phyloP scores from a whole-genome alignment of 345 rosid genomes.

The Anastatica hierochuntica region DNA sequence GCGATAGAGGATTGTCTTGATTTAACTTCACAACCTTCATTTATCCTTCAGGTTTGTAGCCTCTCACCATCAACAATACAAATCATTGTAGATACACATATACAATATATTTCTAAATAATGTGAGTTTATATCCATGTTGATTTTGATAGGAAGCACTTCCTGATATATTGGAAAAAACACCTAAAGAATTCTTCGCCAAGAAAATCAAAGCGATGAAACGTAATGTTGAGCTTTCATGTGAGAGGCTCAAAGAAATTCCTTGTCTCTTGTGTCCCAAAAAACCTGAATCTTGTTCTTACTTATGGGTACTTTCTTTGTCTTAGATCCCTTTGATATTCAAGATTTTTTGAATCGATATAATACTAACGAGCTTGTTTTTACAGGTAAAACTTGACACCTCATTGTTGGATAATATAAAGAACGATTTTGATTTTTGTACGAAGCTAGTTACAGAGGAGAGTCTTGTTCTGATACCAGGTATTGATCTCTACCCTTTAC shows the following conservation, averaged over 20 bases:
- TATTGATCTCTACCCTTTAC: too few species aligned
- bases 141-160: slow-evolving; percentile 30
- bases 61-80: not conserved
- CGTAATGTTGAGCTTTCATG: slow-evolving; percentile 33
- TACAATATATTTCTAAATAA: too few species aligned
- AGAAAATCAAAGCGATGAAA: slow-evolving; percentile 25
- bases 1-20: slow-evolving; percentile 25
- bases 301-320: slow-evolving; percentile 6
- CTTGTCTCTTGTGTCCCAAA: slow-evolving; percentile 40
- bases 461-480: slow-evolving; percentile 53
- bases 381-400: slow-evolving; percentile 40
- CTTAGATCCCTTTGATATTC: not conserved
- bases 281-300: slow-evolving; percentile 64
- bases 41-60: slow-evolving; percentile 32
- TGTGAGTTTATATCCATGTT: not conserved
- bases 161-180: slow-evolving; percentile 50
- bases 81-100: too few species aligned
- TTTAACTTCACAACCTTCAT: slow-evolving; percentile 23
- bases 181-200: slow-evolving; percentile 40
- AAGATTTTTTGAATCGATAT: not conserved
- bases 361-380: too few species aligned
- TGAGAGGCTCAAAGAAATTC: slow-evolving; percentile 41
- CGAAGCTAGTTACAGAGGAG: slow-evolving; percentile 45
- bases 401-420: slow-evolving; percentile 35
- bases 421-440: slow-evolving; percentile 45